Conservation (phyloP, 2,329 filamentous ascomycete species). For the Colletotrichum euphorbiae region DNA sequence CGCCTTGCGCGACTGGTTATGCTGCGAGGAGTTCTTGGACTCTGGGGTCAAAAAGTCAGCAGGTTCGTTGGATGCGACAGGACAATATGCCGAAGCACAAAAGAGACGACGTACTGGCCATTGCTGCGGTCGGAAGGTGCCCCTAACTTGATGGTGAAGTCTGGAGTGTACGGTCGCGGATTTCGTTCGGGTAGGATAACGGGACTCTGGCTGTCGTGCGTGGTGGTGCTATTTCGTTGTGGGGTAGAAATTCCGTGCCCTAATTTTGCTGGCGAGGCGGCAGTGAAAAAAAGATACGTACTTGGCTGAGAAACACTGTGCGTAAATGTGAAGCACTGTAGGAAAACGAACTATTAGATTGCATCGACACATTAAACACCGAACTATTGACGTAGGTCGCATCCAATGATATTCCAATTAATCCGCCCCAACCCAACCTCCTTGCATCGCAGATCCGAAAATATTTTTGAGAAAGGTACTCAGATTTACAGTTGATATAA, state of each 20-base stretch:
- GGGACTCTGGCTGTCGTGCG: constrained; percentile 14
- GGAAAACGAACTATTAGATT: too few species aligned
- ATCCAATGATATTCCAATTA: too few species aligned
- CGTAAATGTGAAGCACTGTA: too few species aligned
- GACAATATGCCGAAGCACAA: neutral
- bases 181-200: constrained; percentile 28
- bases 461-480: too few species aligned
- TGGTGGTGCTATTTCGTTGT: constrained; percentile 33
- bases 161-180: constrained; percentile 18
- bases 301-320: too few species aligned
- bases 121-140: constrained; percentile 48
- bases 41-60: constrained; percentile 64
- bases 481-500: too few species aligned
- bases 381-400: too few species aligned
- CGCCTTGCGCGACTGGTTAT: constrained; percentile 98
- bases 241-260: constrained; percentile 42
- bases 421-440: too few species aligned
- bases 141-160: constrained; percentile 34
- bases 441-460: too few species aligned
- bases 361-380: too few species aligned
- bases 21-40: constrained; percentile 99
- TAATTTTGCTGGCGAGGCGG: constrained; percentile 28
- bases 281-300: too few species aligned
- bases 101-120: constrained; percentile 53
- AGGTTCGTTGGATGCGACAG: constrained; percentile 9